phyloP scores from a whole-genome alignment of 1,284 basidiomycete species.

The Tylopilus sp. region DNA sequence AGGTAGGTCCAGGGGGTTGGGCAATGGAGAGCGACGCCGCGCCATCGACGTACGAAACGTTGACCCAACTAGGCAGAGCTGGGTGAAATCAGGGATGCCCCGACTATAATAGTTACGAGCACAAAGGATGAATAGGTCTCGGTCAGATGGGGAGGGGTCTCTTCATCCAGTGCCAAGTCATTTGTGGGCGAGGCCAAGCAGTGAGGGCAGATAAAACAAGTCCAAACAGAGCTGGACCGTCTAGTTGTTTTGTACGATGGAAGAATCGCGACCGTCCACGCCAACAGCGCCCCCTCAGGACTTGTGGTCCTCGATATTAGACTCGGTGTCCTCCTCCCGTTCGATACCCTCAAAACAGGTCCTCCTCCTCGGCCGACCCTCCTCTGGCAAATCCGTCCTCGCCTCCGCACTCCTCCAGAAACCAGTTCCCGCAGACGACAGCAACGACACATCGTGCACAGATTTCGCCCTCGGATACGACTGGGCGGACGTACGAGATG shows the following conservation, averaged over 20 bases:
- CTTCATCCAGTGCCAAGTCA: too few relatives aligned
- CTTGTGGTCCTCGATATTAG: slow-evolving; percentile 87
- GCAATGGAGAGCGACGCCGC: too few relatives aligned
- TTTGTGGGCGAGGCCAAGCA: too few relatives aligned
- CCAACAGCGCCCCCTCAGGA: slow-evolving; percentile 73
- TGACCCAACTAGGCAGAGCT: slow-evolving; percentile 11
- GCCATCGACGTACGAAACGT: slow-evolving; percentile 21
- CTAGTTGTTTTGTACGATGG: slow-evolving; percentile 35
- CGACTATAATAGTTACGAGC: slow-evolving; percentile 1
- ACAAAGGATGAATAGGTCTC: too few relatives aligned
- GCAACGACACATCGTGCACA: slow-evolving; percentile 49
- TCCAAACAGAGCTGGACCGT: too few relatives aligned
- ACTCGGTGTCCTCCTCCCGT: slow-evolving; percentile 81
- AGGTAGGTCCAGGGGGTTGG: too few relatives aligned
- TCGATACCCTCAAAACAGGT: slow-evolving; percentile 86
- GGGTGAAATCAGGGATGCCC: too few relatives aligned
- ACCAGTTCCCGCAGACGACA: slow-evolving; percentile 45
- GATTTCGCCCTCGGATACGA: slow-evolving; percentile 88
- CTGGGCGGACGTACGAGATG: slow-evolving; percentile 81
- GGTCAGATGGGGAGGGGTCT: too few relatives aligned
- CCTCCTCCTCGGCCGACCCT: slow-evolving; percentile 73
- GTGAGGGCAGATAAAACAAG: too few relatives aligned
- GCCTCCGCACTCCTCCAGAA: slow-evolving; percentile 69
- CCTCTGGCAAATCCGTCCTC: slow-evolving; percentile 73
- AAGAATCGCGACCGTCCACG: slow-evolving; percentile 55